A percentile compares a stretch with the other conserved stretches of the same genome.
Evolutionary conservation across 345 rosid genomes (phyloP).

Genomic region (Geranium brycei): DNA sequence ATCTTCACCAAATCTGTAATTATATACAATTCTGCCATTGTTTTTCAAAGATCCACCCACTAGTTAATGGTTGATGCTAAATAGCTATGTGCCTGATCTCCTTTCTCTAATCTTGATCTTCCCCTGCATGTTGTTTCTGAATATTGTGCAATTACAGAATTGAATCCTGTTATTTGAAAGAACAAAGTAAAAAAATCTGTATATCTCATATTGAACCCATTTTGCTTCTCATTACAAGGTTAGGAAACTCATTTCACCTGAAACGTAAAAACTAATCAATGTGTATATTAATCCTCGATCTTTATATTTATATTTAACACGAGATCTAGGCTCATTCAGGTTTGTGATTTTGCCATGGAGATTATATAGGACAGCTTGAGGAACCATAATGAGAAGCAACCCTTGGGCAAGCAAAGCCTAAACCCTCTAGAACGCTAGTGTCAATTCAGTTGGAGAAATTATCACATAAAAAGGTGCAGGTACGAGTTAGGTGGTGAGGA

Average conservation of each 20-base stretch:
- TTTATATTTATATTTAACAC: too few species aligned
- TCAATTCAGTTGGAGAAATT: neutral
- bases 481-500: neutral
- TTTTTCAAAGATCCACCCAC: neutral
- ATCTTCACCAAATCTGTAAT: neutral
- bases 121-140: neutral
- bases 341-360: neutral
- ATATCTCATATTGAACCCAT: too few species aligned
- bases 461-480: neutral
- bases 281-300: too few species aligned
- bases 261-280: too few species aligned
- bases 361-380: constrained; percentile 1
- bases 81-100: too few species aligned
- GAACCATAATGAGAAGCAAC: neutral
- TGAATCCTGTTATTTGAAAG: too few species aligned
- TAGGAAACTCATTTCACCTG: too few species aligned
- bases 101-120: neutral
- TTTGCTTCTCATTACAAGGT: too few species aligned
- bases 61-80: neutral
- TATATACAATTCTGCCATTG: too few species aligned
- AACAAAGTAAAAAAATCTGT: too few species aligned
- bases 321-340: neutral
- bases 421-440: neutral
- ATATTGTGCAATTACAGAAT: too few species aligned
- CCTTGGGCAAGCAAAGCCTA: constrained; percentile 8